These are phyloP conservation scores for Sanghuangporus baumii DNA, from an alignment of 1,284 basidiomycete genomes.

Conservation along the genomic window DNA sequence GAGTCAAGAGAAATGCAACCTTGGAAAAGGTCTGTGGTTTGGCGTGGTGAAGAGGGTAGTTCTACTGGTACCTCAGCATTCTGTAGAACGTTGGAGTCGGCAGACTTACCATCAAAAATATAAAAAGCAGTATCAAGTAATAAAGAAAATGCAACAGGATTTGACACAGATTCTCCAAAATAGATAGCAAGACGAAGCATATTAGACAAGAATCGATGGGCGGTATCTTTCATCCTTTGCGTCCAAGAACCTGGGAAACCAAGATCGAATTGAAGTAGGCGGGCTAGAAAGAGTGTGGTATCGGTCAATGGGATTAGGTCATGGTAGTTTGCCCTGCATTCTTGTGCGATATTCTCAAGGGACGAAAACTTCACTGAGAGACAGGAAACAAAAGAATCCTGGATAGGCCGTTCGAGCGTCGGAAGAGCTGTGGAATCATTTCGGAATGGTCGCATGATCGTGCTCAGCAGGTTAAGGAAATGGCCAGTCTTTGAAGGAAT, in stretches of 20 bases:
- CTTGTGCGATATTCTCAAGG: slow-evolving; percentile 29
- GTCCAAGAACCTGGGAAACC: slow-evolving; percentile 61
- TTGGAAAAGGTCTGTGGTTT: slow-evolving; percentile 50
- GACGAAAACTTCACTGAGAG: slow-evolving; percentile 40
- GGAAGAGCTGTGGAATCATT: slow-evolving; percentile 39
- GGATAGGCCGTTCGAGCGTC: slow-evolving; percentile 44
- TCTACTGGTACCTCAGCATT: slow-evolving; percentile 37
- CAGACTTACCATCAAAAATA: slow-evolving; percentile 58
- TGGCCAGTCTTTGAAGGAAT: slow-evolving; percentile 49
- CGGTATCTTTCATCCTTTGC: slow-evolving; percentile 40
- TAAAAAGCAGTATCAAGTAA: slow-evolving; percentile 70
- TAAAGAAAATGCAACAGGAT: slow-evolving; percentile 55
- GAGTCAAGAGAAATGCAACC: slow-evolving; percentile 50
- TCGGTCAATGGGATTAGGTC: slow-evolving; percentile 21
- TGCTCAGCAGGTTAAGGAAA: slow-evolving; percentile 61
- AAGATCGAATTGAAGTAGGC: slow-evolving; percentile 67
- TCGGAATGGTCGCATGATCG: slow-evolving; percentile 60
- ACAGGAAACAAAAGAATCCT: slow-evolving; percentile 48
- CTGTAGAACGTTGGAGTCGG: neutral
- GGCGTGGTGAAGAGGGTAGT: slow-evolving; percentile 52
- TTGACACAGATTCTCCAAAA: slow-evolving; percentile 40
- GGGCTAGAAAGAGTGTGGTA: slow-evolving; percentile 46
- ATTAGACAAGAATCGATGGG: slow-evolving; percentile 37
- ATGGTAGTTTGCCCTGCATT: slow-evolving; percentile 12
- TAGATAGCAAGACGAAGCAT: slow-evolving; percentile 56